Percentiles rank a stretch among this genome's conserved stretches.
These are phyloP conservation scores for Quercus lobata DNA, from an alignment of 331 rosid species.

Conservation along the genomic window DNA sequence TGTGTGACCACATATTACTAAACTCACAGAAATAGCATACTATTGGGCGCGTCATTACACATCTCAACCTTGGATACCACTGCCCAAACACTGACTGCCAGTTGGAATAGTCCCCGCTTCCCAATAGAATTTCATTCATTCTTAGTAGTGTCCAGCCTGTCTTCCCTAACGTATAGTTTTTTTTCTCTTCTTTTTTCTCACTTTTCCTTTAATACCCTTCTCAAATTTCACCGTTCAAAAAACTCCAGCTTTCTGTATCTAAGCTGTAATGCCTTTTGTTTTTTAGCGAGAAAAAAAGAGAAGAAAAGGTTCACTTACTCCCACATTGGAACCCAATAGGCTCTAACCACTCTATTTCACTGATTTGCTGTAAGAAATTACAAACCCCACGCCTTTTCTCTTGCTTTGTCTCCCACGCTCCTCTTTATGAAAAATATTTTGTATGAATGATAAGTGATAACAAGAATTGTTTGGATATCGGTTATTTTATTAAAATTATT, in stretches of 20 bases:
- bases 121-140: conserved; percentile 36
- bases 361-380: neutral
- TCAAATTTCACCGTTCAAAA: rapidly evolving
- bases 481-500: too few species aligned
- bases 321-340: conserved; percentile 16
- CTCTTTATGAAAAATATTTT: too few species aligned
- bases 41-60: conserved; percentile 29
- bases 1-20: neutral
- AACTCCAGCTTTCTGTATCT: conserved; percentile 27
- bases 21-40: neutral
- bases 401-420: conserved; percentile 13
- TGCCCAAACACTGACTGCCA: conserved; percentile 35
- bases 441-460: rapidly evolving
- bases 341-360: too few species aligned
- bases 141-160: conserved; percentile 45
- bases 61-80: conserved; percentile 56
- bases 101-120: conserved; percentile 46
- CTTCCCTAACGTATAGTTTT: conserved; percentile 32
- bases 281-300: neutral
- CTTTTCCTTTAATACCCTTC: conserved; percentile 25
- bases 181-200: neutral
- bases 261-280: conserved; percentile 64
- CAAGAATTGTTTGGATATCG: too few species aligned
- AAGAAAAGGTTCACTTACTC: conserved; percentile 19
- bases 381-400: too few species aligned